Evolutionary conservation across 2,329 filamentous ascomycete genomes (phyloP), one percentile per base, ranked within the genome.

Genomic region (Knufia petricola): DNA sequence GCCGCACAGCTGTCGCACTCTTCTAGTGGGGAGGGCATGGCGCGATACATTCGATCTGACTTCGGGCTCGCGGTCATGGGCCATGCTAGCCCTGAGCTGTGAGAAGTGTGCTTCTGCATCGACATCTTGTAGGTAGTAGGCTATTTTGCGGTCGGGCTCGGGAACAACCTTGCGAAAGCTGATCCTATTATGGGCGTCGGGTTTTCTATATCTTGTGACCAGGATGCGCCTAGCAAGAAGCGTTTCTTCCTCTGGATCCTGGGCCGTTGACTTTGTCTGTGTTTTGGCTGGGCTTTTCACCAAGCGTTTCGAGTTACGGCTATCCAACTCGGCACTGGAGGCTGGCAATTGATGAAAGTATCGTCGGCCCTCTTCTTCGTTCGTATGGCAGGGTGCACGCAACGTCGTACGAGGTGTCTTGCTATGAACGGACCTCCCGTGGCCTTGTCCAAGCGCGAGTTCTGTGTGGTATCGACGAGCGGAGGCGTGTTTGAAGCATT

Each of bases 401-500:
- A n/a, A 6, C 15, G 6, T 7, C 6, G 13, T 7, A 37, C 4
- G 6, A n/a, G 34, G 34, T 28, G 7, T 4, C 6, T 19, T 40
- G 17, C 15, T 9, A 40, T 36, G 37, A 19, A 4, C 21, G 21
- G 4, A 40, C 4, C 9, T 21, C 9, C 4, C 6, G 37, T n/a
- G 37, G 30, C 17, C 43, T 46, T 36, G 43, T 10, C 32, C 43
- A 46, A 31, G 43, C 24, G 31, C 32, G 30, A 10, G 43, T 46
- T 20, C 43, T 21, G 43, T 46, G 43, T 24, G 43, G 43, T 37
- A 46, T 30, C 15, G 45, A 40, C 37, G 34, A 26, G 13, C 10
- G 12, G 19, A 48, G 15, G 32, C 45, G 20, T 42, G 34, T 37
- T 30, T 42, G 47, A 44, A 37, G 38, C 38, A 49, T 44, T 24